These are phyloP conservation scores for Detonula confervacea DNA, from an alignment of 352 stramenopile species.

Conservation along the genomic window DNA sequence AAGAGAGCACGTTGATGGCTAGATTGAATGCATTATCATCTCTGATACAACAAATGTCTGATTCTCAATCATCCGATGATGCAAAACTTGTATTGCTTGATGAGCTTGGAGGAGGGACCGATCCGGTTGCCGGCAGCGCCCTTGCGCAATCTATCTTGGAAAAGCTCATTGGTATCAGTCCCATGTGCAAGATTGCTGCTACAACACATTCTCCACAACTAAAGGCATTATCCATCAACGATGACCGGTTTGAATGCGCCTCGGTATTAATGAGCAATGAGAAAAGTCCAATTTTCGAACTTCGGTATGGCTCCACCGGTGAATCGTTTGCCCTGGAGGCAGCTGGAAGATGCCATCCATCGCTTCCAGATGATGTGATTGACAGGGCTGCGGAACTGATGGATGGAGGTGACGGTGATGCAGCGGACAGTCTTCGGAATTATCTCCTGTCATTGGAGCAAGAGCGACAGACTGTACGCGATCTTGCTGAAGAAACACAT, in stretches of 20 bases:
- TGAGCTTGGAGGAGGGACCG: conserved; percentile 88
- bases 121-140: conserved; percentile 84
- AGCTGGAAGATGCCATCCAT: conserved; percentile 54
- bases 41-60: conserved; percentile 57
- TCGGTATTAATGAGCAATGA: conserved; percentile 60
- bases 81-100: conserved; percentile 85
- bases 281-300: conserved; percentile 75
- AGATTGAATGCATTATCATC: conserved; percentile 63
- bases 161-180: conserved; percentile 64
- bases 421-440: conserved; percentile 46
- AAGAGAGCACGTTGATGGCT: conserved; percentile 85
- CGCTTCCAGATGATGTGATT: conserved; percentile 78
- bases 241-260: conserved; percentile 68
- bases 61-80: neutral
- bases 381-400: conserved; percentile 78
- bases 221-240: conserved; percentile 83
- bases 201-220: conserved; percentile 88
- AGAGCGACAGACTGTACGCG: conserved; percentile 40
- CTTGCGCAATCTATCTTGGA: conserved; percentile 87
- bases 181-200: conserved; percentile 70
- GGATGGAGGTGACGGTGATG: conserved; percentile 36
- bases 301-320: conserved; percentile 84
- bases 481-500: conserved; percentile 38
- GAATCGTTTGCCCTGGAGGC: conserved; percentile 87
- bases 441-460: conserved; percentile 63